These are phyloP conservation scores for Fusarium falciforme DNA, from an alignment of 2,329 filamentous ascomycete genomes.

Conservation along the genomic window DNA sequence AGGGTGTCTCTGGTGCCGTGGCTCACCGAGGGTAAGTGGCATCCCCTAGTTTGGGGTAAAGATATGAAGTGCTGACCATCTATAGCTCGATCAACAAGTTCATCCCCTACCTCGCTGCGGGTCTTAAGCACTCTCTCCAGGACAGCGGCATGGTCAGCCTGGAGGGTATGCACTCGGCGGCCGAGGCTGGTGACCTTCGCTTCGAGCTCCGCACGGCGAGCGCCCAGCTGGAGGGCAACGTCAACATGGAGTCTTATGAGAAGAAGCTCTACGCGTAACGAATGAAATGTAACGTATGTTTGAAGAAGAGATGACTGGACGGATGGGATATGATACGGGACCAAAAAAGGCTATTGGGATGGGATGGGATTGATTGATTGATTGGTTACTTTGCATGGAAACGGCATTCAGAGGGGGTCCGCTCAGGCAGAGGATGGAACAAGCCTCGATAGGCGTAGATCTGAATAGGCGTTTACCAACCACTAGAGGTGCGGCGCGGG, in stretches of 20 bases:
- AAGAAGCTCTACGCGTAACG: slow-evolving; percentile 97
- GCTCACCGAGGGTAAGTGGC: slow-evolving; percentile 74
- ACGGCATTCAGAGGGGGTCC: slow-evolving; percentile 23
- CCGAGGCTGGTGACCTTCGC: slow-evolving; percentile 79
- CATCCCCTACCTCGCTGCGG: slow-evolving; percentile 92
- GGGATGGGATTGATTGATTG: slow-evolving; percentile 1
- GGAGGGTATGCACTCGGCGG: slow-evolving; percentile 78
- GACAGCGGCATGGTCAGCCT: slow-evolving; percentile 91
- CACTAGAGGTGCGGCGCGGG: slow-evolving; percentile 44
- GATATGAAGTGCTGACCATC: slow-evolving; percentile 45
- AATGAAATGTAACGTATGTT: slow-evolving; percentile 43
- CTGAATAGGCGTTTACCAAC: slow-evolving; percentile 46
- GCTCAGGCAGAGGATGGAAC: slow-evolving; percentile 32
- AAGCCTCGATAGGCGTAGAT: slow-evolving; percentile 40
- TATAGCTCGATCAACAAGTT: slow-evolving; percentile 90
- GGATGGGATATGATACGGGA: slow-evolving; percentile 26
- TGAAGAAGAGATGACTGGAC: slow-evolving; percentile 32
- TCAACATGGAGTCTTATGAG: slow-evolving; percentile 98
- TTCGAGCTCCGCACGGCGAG: slow-evolving; percentile 96
- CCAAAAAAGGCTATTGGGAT: slow-evolving; percentile 3
- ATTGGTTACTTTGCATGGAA: slow-evolving; percentile 8
- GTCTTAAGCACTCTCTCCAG: slow-evolving; percentile 97
- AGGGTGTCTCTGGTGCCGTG: slow-evolving; percentile 91
- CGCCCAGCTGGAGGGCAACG: slow-evolving; percentile 95
- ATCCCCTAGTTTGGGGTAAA: neutral